Conservation (phyloP, 768 basidiomycete species). For the Agrocybe pediades region DNA sequence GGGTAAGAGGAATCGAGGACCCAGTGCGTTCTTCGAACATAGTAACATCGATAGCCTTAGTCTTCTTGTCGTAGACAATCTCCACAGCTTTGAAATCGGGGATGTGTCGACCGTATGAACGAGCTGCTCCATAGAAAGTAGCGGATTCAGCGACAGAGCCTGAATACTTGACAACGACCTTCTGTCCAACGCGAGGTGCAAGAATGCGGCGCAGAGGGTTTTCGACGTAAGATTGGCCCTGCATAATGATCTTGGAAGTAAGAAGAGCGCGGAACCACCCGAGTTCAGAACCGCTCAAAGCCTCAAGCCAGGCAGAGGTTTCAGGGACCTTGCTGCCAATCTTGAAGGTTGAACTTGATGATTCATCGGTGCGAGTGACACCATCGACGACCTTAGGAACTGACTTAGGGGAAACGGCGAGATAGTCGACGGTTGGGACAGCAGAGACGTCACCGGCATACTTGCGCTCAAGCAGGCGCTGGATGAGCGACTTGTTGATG, state of each 20-base stretch:
- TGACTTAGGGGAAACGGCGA: slow-evolving; percentile 49
- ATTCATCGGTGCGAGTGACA: slow-evolving; percentile 42
- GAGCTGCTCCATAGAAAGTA: slow-evolving; percentile 73
- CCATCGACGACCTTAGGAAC: slow-evolving; percentile 35
- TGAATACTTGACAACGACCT: slow-evolving; percentile 60
- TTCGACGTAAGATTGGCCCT: slow-evolving; percentile 81
- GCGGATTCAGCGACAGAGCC: slow-evolving; percentile 57
- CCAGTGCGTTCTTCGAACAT: slow-evolving; percentile 84
- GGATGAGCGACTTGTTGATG: slow-evolving; percentile 76
- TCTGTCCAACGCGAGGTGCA: slow-evolving; percentile 78
- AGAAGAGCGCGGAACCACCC: slow-evolving; percentile 88
- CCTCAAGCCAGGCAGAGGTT: slow-evolving; percentile 76
- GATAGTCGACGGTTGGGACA: slow-evolving; percentile 85
- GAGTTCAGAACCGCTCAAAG: slow-evolving; percentile 78
- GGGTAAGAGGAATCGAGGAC: slow-evolving; percentile 73
- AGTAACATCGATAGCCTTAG: slow-evolving; percentile 65
- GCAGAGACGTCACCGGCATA: slow-evolving; percentile 76
- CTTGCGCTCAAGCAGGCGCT: slow-evolving; percentile 74
- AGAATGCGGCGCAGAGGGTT: slow-evolving; percentile 91
- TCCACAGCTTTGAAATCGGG: slow-evolving; percentile 82
- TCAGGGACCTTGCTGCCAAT: slow-evolving; percentile 59
- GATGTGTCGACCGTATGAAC: slow-evolving; percentile 77
- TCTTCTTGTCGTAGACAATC: slow-evolving; percentile 56
- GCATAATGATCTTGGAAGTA: slow-evolving; percentile 80
- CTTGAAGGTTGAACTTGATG: slow-evolving; percentile 48